Evolutionary conservation across 345 rosid genomes (phyloP).

Genomic region (Excoecaria agallocha): DNA sequence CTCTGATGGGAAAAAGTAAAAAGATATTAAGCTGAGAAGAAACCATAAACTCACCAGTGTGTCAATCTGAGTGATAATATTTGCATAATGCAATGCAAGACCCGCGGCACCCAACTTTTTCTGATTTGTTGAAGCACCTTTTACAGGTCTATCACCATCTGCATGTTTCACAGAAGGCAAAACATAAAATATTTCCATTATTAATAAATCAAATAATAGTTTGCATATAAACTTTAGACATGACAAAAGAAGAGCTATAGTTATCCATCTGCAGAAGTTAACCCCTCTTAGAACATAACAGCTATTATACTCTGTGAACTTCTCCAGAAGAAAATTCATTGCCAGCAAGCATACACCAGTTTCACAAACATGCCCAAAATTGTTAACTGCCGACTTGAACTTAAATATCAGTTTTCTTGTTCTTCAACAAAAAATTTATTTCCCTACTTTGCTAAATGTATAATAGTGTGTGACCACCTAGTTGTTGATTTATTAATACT

Average conservation of each 20-base stretch:
- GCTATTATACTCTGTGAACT: not conserved
- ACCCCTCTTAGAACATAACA: not conserved
- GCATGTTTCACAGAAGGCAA: conserved; percentile 31
- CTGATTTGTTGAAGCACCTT: conserved; percentile 39
- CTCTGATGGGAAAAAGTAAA: not conserved
- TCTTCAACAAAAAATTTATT: not conserved
- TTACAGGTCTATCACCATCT: conserved; percentile 52
- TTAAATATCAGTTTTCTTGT: not conserved
- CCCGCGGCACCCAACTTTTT: conserved; percentile 86
- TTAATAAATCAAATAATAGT: not conserved
- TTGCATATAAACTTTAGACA: not conserved
- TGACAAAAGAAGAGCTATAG: not conserved
- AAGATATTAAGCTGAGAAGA: conserved; percentile 1
- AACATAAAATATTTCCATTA: not conserved
- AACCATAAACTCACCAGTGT: conserved; percentile 63
- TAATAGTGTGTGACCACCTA: not conserved
- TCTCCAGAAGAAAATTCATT: not conserved
- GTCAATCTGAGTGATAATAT: conserved; percentile 87
- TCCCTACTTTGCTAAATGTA: not conserved
- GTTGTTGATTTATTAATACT: not conserved
- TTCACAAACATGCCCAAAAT: not conserved
- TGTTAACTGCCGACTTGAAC: not conserved
- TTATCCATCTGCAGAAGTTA: not conserved
- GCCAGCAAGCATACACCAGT: not conserved
- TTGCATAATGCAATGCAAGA: conserved; percentile 97